These are phyloP conservation scores for Sclerotinia spermophila DNA, from an alignment of 2,329 filamentous ascomycete genomes.

Conservation along the genomic window DNA sequence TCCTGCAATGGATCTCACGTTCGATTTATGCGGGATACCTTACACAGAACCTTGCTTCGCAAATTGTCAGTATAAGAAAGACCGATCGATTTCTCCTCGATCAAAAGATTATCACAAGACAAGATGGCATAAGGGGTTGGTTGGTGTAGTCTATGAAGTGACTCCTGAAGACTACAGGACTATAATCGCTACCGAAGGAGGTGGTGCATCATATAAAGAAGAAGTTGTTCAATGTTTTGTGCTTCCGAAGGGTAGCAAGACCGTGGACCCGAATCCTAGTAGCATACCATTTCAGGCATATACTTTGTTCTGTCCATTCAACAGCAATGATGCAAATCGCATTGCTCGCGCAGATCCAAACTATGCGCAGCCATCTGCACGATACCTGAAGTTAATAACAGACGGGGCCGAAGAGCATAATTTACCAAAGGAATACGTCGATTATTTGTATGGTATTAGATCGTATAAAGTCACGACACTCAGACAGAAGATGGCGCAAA, in stretches of 20 bases:
- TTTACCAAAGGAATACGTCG: conserved; percentile 74
- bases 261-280: conserved; percentile 61
- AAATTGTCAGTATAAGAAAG: conserved; percentile 59
- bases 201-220: conserved; percentile 79
- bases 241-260: conserved; percentile 53
- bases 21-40: conserved; percentile 80
- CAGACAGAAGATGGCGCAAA: conserved; percentile 63
- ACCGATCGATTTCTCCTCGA: conserved; percentile 30
- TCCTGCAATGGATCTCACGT: conserved; percentile 72
- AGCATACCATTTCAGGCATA: conserved; percentile 73
- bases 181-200: conserved; percentile 89
- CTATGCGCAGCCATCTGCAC: conserved; percentile 77
- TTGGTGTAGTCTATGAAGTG: conserved; percentile 95
- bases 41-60: conserved; percentile 92
- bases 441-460: conserved; percentile 65
- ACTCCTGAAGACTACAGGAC: conserved; percentile 75
- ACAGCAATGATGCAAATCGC: conserved; percentile 5
- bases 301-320: conserved; percentile 65
- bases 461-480: conserved; percentile 66
- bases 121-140: conserved; percentile 74
- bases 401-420: conserved; percentile 75
- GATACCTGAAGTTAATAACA: conserved; percentile 78
- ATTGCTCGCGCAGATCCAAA: conserved; percentile 57
- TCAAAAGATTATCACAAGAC: conserved; percentile 48
- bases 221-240: conserved; percentile 74